Percentiles rank a stretch among this genome's conserved stretches.
Evolutionary conservation across 1,284 basidiomycete species (phyloP).

Genomic region (Malassezia globosa): DNA sequence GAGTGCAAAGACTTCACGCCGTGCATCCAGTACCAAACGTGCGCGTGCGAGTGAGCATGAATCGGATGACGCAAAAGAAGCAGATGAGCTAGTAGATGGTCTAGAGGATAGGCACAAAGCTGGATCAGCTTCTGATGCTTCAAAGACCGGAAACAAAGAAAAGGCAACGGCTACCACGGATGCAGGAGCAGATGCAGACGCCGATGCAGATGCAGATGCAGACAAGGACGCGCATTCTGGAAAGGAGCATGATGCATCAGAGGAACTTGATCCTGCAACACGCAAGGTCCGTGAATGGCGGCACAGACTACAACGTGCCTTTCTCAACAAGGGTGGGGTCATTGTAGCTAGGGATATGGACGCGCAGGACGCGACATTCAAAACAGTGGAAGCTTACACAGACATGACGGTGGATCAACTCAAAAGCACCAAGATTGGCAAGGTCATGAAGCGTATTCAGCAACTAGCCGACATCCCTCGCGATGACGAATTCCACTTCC

Average conservation of each 20-base stretch:
- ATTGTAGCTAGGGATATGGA: slow-evolving; percentile 43
- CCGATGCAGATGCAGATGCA: neutral
- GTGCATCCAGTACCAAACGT: neutral
- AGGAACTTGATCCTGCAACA: slow-evolving; percentile 54
- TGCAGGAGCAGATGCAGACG: slow-evolving; percentile 8
- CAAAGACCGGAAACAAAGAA: slow-evolving; percentile 21
- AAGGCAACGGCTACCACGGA: slow-evolving; percentile 25
- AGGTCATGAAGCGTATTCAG: slow-evolving; percentile 91
- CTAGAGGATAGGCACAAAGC: too few species aligned
- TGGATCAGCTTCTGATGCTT: too few species aligned
- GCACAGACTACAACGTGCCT: slow-evolving; percentile 77
- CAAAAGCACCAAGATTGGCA: slow-evolving; percentile 81
- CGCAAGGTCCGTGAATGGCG: slow-evolving; percentile 60
- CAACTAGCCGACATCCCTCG: slow-evolving; percentile 61
- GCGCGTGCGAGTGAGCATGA: neutral
- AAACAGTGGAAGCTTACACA: slow-evolving; percentile 68
- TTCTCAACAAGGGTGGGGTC: slow-evolving; percentile 56
- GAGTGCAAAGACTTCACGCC: neutral
- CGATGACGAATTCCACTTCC: slow-evolving; percentile 76
- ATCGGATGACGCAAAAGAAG: neutral
- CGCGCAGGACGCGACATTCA: slow-evolving; percentile 64
- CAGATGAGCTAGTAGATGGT: too few species aligned
- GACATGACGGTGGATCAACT: slow-evolving; percentile 72
- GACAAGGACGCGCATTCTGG: neutral
- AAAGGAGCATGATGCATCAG: slow-evolving; percentile 47